Conservation (phyloP, 192 early-diverging fungal genomes). For the Cetraspora pellucida region DNA sequence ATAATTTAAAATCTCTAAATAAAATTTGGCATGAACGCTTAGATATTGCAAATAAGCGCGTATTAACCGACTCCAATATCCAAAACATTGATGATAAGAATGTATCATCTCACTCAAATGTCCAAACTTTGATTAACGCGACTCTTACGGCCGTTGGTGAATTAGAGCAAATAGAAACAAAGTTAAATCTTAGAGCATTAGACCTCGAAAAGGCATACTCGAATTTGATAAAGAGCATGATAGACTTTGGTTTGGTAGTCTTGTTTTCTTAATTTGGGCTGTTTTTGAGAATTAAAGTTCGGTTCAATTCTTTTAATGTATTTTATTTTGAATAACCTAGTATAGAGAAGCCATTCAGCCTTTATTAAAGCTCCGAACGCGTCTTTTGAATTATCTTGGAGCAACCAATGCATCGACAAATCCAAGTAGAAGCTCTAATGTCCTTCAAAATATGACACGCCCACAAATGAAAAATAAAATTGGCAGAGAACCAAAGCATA, state of each 20-base stretch:
- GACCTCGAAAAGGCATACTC: slow-evolving; percentile 58
- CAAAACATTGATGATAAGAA: too few relatives aligned
- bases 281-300: background rate
- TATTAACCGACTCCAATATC: too few relatives aligned
- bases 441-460: background rate
- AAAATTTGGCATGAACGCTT: too few relatives aligned
- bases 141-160: background rate
- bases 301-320: background rate
- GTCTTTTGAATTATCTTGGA: slow-evolving; percentile 29
- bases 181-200: slow-evolving; percentile 37
- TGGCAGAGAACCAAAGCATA: too few relatives aligned
- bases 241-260: slow-evolving; percentile 41
- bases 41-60: too few relatives aligned
- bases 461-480: background rate
- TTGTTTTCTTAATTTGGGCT: background rate
- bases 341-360: slow-evolving; percentile 51
- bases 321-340: slow-evolving; percentile 36
- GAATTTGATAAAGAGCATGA: slow-evolving; percentile 47
- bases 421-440: background rate
- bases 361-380: slow-evolving; percentile 40
- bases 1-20: too few relatives aligned
- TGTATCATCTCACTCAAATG: background rate
- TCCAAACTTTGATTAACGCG: background rate
- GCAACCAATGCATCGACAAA: background rate
- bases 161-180: slow-evolving; percentile 2